Base-by-base conservation (phyloP, 345 rosid species). In the Corchorus olitorius region DNA sequence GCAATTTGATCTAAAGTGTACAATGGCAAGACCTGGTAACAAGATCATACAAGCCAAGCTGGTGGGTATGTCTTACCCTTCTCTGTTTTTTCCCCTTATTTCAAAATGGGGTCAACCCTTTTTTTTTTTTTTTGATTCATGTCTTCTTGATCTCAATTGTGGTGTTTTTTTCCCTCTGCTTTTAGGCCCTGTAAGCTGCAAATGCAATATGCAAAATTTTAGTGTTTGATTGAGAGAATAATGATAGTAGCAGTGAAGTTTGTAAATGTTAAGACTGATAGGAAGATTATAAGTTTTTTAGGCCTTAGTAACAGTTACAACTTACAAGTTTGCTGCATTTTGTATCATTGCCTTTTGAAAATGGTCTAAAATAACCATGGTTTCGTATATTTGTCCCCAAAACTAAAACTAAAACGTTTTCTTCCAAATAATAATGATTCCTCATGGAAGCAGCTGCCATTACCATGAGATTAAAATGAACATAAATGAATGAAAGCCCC, bases 21-120 rank as follows among this genome's bases (percentile, higher is more conserved):
- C 65, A 74, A 90, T 88, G 92, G 83, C 94, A 58, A 82, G 86
- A 70, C 86, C 87, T 22, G 87, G 92, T 56, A 89, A 82, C 86
- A 89, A 81, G 86, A 89, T 84, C 81, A 84, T 88, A 50, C 97
- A 89, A 86, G 89, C 92, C 86, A 89, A 91, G 84, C 90, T 91
- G 92, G 91, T 91, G 78, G 88, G 91, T 87, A 87, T 86, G 89
- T 81, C 86, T 82, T 80, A n/a, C 77, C 77, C 77, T 75, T 82
- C 39, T 49, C 46, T 39, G 33, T 50, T 63, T 81, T 20, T 79
- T 33, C 1, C 16, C 4, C 55, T 37, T 50, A 33, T 6, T 27
- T 61, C 15, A 27, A 14, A 20, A 61, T 11, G 39, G 65, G 34
- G 64, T 60, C 52, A 41, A 45, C 22, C 33, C 11, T 3, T 12